These are phyloP conservation scores for Antrodiella citrinella DNA, from an alignment of 768 basidiomycete genomes.

Conservation along the genomic window DNA sequence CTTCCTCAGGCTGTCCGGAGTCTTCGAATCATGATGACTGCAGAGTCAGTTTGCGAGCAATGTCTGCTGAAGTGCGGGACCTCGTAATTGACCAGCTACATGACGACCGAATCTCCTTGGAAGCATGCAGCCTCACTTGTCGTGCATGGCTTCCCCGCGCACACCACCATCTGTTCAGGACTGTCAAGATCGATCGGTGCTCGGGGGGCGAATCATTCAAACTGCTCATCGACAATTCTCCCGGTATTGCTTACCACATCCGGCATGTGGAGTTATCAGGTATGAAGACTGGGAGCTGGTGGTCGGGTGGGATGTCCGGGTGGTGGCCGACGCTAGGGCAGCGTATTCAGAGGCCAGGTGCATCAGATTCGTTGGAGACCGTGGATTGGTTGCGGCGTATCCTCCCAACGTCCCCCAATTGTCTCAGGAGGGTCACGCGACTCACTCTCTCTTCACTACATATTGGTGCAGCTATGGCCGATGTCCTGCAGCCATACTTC, in stretches of 20 bases:
- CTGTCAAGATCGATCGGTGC: conserved; percentile 9
- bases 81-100: conserved; percentile 20
- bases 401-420: not conserved
- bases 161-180: conserved; percentile 19
- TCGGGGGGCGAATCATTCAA: conserved; percentile 8
- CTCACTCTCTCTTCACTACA: conserved; percentile 9
- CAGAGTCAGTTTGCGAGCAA: too few relatives aligned
- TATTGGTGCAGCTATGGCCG: conserved; percentile 4
- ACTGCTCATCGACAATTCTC: conserved; percentile 3
- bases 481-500: conserved; percentile 7
- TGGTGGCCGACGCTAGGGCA: conserved; percentile 13
- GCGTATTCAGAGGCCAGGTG: not conserved
- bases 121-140: conserved; percentile 16
- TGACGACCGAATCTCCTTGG: conserved; percentile 13
- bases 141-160: conserved; percentile 20
- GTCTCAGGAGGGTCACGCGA: conserved; percentile 3
- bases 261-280: conserved; percentile 12
- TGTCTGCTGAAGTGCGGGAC: conserved; percentile 27
- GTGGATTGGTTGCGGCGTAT: conserved; percentile 5
- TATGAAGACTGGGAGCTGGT: conserved; percentile 1
- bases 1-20: too few relatives aligned
- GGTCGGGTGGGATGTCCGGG: conserved; percentile 1
- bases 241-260: conserved; percentile 8
- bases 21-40: too few relatives aligned
- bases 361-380: not conserved